Conservation (phyloP, 108 stramenopile genomes). For the Cylindrotheca fusiformis region DNA sequence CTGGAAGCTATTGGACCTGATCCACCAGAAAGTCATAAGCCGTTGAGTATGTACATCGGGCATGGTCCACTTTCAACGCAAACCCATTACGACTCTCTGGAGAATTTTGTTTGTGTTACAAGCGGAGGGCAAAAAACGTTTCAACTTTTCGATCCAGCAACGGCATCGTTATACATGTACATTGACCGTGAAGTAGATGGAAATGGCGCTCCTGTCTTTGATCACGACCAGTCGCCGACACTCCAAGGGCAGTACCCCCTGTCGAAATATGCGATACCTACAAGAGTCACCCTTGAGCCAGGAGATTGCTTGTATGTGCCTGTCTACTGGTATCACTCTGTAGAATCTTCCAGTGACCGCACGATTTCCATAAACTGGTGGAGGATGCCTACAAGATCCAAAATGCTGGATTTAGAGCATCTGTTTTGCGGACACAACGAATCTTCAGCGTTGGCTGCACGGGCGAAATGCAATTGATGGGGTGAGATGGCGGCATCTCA, state of each 20-base stretch:
- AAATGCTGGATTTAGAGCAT: constrained; percentile 3
- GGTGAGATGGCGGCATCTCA: too few relatives aligned
- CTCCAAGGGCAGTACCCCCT: neutral
- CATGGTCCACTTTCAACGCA: constrained; percentile 1
- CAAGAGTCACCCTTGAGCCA: neutral
- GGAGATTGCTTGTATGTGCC: constrained; percentile 18
- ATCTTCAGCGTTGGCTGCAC: neutral
- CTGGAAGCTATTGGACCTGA: neutral
- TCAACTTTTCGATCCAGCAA: constrained; percentile 7
- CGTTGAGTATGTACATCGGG: constrained; percentile 6
- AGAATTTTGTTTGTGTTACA: constrained; percentile 17
- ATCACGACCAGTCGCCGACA: neutral
- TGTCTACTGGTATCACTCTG: constrained; percentile 18
- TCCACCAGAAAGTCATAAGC: neutral
- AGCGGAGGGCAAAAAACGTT: constrained; percentile 5
- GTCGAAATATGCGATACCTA: constrained; percentile 12
- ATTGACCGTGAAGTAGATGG: constrained; percentile 1
- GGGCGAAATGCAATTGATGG: neutral
- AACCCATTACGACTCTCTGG: constrained; percentile 10
- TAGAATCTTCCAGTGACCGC: neutral
- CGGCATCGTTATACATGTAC: neutral
- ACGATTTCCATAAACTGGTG: constrained; percentile 21
- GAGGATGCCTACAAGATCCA: neutral
- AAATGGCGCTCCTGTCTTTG: neutral
- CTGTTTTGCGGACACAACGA: constrained; percentile 15